Conservation (phyloP, 2,329 filamentous ascomycete genomes). For the Amauroascus niger region DNA sequence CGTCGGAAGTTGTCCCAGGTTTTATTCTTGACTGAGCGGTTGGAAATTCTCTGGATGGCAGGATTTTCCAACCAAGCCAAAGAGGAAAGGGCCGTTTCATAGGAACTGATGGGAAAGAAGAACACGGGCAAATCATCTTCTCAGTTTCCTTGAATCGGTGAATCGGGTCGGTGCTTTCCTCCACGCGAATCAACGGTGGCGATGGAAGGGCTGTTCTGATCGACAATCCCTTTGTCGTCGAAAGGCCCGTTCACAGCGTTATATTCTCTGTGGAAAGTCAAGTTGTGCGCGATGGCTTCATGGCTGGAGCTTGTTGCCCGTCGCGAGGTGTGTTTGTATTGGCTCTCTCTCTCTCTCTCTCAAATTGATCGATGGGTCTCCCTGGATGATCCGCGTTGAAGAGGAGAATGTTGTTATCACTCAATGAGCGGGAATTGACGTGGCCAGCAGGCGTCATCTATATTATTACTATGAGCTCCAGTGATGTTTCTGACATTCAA, state of each 20-base stretch:
- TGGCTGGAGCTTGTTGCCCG: slow-evolving; percentile 5
- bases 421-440: no score
- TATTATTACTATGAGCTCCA: no score
- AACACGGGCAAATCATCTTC: background rate
- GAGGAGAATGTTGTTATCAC: no score
- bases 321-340: slow-evolving; percentile 5
- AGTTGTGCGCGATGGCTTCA: background rate
- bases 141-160: background rate
- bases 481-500: no score
- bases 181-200: slow-evolving; percentile 4
- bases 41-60: background rate
- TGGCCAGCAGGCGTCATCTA: no score
- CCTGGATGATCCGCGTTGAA: no score
- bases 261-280: background rate
- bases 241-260: background rate
- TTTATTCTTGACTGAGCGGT: slow-evolving; percentile 5
- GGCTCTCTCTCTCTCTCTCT: background rate
- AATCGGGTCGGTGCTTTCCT: background rate
- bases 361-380: no score
- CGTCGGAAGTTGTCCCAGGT: background rate
- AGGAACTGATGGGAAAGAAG: slow-evolving; percentile 1
- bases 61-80: background rate
- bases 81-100: background rate
- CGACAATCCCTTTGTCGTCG: slow-evolving; percentile 6
- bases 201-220: background rate